Base-by-base conservation (phyloP, 106 monocot species). In the Allium sativum region DNA sequence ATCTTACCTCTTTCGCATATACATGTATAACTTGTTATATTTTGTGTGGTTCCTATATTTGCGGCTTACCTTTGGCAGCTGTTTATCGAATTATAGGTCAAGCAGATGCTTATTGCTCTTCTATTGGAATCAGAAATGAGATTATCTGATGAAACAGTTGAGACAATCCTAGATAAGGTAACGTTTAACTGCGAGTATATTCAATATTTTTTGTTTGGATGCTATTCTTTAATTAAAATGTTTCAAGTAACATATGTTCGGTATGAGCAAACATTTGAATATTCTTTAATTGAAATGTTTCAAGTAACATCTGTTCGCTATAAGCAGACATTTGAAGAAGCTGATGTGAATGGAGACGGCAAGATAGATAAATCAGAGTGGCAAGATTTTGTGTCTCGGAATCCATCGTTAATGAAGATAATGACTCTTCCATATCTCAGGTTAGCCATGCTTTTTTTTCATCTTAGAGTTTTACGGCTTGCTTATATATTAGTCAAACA, bases 351-450 rank as follows among this genome's bases (percentile, higher is more conserved):
- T 74, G 79, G 73, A 54, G 96, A 98, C 53, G 96, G 88, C 19
- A 98, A 85, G 72, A 98, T 98, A 60, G 96, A 91, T 66, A 91
- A 73, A 76, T 69, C 71, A 69, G 96, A 98, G 65, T 98, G 96
- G 96, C 44, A 79, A 22, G 77, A 77, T 53, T 91, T 91, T 70
- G 91, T 98, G 69, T 76, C 78, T 67, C 81, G 72, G 43, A 85
- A 84, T 76, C 96, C 96, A 67, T 91, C 96, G 21, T 62, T 98
- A 41, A 50, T 98, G 80, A 91, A 91, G 76, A 88, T 98, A 73
- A 98, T 98, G 96, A 98, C 96, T 61, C 82, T 98, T 59, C 82
- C 87, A 40, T 98, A 98, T 88, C 91, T 98, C 71, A 84, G 79
- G 96, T 82, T 53, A 74, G 69, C 71, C 44, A 6, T n/a, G 17